Conservation (phyloP, 768 basidiomycete genomes). For the Serendipita sp. region DNA sequence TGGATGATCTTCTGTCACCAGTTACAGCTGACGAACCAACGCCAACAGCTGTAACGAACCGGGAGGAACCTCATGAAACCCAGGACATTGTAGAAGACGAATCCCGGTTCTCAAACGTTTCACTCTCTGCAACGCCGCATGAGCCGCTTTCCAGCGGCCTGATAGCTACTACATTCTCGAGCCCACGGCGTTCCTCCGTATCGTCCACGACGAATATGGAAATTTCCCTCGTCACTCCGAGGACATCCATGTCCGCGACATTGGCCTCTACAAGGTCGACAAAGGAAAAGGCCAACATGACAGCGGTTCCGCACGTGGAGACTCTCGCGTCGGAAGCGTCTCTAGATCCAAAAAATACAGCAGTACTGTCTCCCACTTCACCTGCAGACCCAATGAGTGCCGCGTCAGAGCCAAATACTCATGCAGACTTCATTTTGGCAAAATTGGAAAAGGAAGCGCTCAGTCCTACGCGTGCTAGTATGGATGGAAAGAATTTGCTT, state of each 20-base stretch:
- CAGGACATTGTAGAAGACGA: constrained; percentile 12
- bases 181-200: constrained; percentile 5
- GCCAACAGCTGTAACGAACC: neutral
- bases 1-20: neutral
- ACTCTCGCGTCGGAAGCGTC: constrained; percentile 15
- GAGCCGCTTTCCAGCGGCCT: constrained; percentile 17
- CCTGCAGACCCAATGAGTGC: constrained; percentile 16
- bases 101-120: constrained; percentile 35
- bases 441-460: constrained; percentile 11
- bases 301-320: constrained; percentile 10
- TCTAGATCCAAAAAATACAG: constrained; percentile 16
- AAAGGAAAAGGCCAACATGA: neutral
- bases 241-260: constrained; percentile 15
- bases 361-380: constrained; percentile 10
- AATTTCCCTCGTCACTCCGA: constrained; percentile 4
- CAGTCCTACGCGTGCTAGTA: constrained; percentile 22
- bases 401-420: constrained; percentile 8
- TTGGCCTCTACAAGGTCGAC: constrained; percentile 13
- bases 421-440: constrained; percentile 15
- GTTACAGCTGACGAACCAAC: neutral
- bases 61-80: too few relatives aligned
- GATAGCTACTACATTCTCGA: constrained; percentile 14
- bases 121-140: constrained; percentile 19
- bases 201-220: constrained; percentile 4
- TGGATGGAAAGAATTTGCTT: constrained; percentile 52